Evolutionary conservation across 1,284 basidiomycete genomes (phyloP).

Genomic region (Blastosporella zonata): DNA sequence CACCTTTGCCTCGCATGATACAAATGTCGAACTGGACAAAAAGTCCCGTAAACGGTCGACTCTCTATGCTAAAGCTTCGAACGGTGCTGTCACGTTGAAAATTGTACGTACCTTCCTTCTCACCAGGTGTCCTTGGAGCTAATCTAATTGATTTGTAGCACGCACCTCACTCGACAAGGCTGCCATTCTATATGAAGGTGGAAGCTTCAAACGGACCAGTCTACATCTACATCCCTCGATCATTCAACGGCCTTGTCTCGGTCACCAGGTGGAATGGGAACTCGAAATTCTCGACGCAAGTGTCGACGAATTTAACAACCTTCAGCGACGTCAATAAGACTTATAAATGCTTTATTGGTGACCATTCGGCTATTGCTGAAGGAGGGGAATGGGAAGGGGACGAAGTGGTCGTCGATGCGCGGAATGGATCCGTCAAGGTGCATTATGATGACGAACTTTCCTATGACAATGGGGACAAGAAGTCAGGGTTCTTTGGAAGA

Average conservation of each 20-base stretch:
- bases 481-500: conserved; percentile 14
- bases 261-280: conserved; percentile 27
- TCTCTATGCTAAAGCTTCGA: conserved; percentile 21
- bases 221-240: conserved; percentile 33
- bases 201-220: conserved; percentile 28
- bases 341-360: conserved; percentile 34
- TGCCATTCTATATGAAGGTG: conserved; percentile 23
- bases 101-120: conserved; percentile 19
- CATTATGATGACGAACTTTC: conserved; percentile 31
- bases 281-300: conserved; percentile 25
- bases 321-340: conserved; percentile 29
- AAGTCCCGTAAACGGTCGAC: conserved; percentile 16
- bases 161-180: conserved; percentile 18
- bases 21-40: conserved; percentile 1
- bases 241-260: conserved; percentile 33
- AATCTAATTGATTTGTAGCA: conserved; percentile 17
- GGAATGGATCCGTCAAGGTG: conserved; percentile 32
- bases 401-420: conserved; percentile 28
- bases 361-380: conserved; percentile 23
- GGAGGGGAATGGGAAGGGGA: conserved; percentile 32
- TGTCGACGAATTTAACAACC: conserved; percentile 23
- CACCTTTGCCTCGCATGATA: conserved; percentile 19
- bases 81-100: conserved; percentile 24
- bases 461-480: conserved; percentile 8
- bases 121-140: neutral